A percentile compares a stretch with the other conserved stretches of the same genome.
phyloP scores from a whole-genome alignment of 495 filamentous ascomycete genomes.

The Talaromyces proteolyticus region DNA sequence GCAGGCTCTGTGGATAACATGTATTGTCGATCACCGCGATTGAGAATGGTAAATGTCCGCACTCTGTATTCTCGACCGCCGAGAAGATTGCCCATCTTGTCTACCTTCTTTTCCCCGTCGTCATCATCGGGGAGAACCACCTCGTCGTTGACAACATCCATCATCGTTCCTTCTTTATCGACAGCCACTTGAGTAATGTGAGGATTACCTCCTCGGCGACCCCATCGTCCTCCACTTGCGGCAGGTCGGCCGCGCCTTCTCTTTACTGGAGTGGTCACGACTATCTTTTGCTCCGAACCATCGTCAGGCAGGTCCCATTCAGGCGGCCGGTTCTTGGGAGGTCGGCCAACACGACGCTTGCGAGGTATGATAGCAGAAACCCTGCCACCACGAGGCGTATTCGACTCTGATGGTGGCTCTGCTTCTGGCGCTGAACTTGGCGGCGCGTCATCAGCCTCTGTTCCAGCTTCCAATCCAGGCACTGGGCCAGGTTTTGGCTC shows the following conservation, averaged over 20 bases:
- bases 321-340: constrained; percentile 74
- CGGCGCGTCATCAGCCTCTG: constrained; percentile 17
- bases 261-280: constrained; percentile 52
- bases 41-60: constrained; percentile 82
- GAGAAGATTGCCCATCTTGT: constrained; percentile 73
- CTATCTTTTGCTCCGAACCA: constrained; percentile 44
- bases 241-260: constrained; percentile 63
- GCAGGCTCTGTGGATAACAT: constrained; percentile 98
- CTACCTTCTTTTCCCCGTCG: constrained; percentile 88
- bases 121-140: constrained; percentile 80
- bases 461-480: constrained; percentile 18
- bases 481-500: constrained; percentile 19
- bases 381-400: constrained; percentile 24
- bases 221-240: constrained; percentile 64
- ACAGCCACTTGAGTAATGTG: constrained; percentile 77
- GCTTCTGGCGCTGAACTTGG: constrained; percentile 34
- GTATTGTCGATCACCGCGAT: constrained; percentile 81
- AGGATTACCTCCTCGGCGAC: constrained; percentile 60
- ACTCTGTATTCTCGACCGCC: constrained; percentile 89
- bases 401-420: constrained; percentile 28
- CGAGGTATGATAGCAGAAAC: constrained; percentile 52
- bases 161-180: constrained; percentile 91
- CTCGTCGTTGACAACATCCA: constrained; percentile 89
- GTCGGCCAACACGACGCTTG: constrained; percentile 76
- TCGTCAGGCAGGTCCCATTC: constrained; percentile 66